Base-by-base conservation (phyloP, 106 monocot species). In the Platanthera guangdongensis region DNA sequence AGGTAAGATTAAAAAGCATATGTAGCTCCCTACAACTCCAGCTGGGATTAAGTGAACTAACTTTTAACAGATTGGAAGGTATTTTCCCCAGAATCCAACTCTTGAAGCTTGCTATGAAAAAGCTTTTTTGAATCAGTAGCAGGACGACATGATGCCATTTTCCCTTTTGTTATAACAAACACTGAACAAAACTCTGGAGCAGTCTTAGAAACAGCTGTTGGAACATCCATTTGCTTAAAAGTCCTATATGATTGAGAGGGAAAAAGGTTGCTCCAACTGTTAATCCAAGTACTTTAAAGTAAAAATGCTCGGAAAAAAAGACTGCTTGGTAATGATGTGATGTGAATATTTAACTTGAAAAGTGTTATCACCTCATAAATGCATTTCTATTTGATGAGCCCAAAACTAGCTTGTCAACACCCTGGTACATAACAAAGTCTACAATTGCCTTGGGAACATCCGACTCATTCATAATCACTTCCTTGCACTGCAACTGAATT, bases 161-260 rank as follows among this genome's bases (percentile, higher is more conserved):
- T 90, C 72, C 90, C 90, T 71, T 90, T 90, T 19, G 90, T 80
- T 81, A 90, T 83, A 68, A 90, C 75, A 75, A 83, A 90, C 13
- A 90, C 74, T 10, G 83, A 81, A 48, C 90, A 90, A 68, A 79
- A 87, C 47, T 82, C 85, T 32, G 90, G 90, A 50, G 83, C 83
- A 57, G 14, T 19, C 69, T 85, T 90, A 22, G 79, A 85, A 77
- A 90, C 85, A 75, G 82, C 50, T 32, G 76, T 78, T 11, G 90
- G 90, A 9, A 87, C 83, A 77, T 90, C 87, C 19, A 77, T 11
- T 39, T 59, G 52, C 74, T 55, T 77, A 73, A 90, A 83, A 63
- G 90, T 81, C 71, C 90, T 90, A 76, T 9, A 50, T 53, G 59
- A 74, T 25, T 12, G 69, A 49, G 13, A 19, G 21, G 79, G 57